Conservation (phyloP, 495 filamentous ascomycete species). For the Penicillium ucsense region DNA sequence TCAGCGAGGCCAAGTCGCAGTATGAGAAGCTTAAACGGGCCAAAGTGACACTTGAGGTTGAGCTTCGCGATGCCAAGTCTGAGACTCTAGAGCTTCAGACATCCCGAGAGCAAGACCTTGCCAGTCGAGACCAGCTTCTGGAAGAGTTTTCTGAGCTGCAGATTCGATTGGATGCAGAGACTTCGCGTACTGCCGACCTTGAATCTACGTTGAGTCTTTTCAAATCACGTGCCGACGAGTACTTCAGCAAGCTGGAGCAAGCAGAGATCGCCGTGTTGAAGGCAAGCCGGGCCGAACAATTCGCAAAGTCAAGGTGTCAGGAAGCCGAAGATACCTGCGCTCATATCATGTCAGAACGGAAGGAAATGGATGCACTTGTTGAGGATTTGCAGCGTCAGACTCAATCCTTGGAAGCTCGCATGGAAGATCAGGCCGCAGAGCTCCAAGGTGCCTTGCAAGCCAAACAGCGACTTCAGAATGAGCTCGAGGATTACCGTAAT, state of each 20-base stretch:
- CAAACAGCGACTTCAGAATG: slow-evolving; percentile 92
- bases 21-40: slow-evolving; percentile 78
- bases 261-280: slow-evolving; percentile 94
- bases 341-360: slow-evolving; percentile 82
- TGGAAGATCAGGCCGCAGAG: slow-evolving; percentile 89
- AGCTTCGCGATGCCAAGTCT: slow-evolving; percentile 72
- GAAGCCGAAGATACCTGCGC: slow-evolving; percentile 90
- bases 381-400: slow-evolving; percentile 87
- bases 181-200: slow-evolving; percentile 75
- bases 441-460: slow-evolving; percentile 77
- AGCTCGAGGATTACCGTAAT: slow-evolving; percentile 93
- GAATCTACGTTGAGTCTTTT: slow-evolving; percentile 77
- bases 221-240: slow-evolving; percentile 90
- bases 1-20: slow-evolving; percentile 74
- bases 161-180: slow-evolving; percentile 83
- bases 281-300: slow-evolving; percentile 83
- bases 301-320: slow-evolving; percentile 76
- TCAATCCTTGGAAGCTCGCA: slow-evolving; percentile 78
- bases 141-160: slow-evolving; percentile 92
- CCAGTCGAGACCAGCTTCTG: slow-evolving; percentile 76
- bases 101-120: slow-evolving; percentile 72
- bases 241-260: slow-evolving; percentile 95
- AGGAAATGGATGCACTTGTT: slow-evolving; percentile 76
- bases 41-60: slow-evolving; percentile 72
- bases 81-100: slow-evolving; percentile 72